These are phyloP conservation scores for Prunus fruticosa DNA, from an alignment of 306 rosid genomes.

Conservation along the genomic window DNA sequence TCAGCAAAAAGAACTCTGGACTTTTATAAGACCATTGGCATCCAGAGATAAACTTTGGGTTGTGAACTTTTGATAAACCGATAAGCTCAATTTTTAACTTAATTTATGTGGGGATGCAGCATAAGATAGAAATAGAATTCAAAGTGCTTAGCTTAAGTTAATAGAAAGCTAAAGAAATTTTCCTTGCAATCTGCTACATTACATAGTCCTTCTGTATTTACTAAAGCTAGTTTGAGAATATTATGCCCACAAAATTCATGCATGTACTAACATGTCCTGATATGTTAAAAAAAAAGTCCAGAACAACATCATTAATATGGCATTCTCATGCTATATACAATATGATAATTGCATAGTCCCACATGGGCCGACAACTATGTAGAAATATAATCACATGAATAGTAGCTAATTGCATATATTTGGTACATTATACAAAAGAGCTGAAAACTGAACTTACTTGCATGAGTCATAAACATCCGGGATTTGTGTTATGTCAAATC, in stretches of 20 bases:
- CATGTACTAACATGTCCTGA: neutral
- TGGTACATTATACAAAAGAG: neutral
- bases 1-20: neutral
- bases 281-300: neutral
- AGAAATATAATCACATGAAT: neutral
- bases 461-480: slow-evolving; percentile 98
- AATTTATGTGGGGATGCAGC: neutral
- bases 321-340: neutral
- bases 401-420: neutral
- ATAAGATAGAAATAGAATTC: neutral
- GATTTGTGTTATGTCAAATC: slow-evolving; percentile 89
- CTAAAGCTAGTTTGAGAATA: neutral
- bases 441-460: slow-evolving; percentile 65
- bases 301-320: neutral
- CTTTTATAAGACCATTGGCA: slow-evolving; percentile 12
- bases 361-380: neutral
- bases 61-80: neutral
- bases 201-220: neutral
- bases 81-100: neutral
- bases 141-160: neutral
- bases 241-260: neutral
- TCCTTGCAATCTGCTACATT: neutral
- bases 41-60: neutral
- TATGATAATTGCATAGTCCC: neutral
- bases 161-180: neutral